Evolutionary conservation across 2,329 filamentous ascomycete species (phyloP), one percentile per base, ranked within the genome.

Genomic region (Pseudocercospora musae): DNA sequence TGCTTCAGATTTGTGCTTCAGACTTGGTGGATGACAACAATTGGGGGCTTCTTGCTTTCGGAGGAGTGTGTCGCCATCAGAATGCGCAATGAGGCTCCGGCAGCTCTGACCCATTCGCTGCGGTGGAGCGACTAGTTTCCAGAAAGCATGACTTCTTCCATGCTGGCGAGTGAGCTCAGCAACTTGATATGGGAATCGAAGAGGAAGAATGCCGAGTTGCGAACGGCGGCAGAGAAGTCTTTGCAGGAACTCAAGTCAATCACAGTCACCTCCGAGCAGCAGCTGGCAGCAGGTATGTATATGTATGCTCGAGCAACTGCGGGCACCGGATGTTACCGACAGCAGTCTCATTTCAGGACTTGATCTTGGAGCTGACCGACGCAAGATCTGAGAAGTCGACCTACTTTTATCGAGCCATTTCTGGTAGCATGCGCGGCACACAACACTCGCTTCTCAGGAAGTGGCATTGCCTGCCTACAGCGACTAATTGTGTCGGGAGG

Each of bases 221-320:
- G 90, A 80, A 90, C 90, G 84, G 90, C 95, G 56, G 92, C 95
- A 27, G 95, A 99, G 74, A 96, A 93, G 78, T 96, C 95, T 13
- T 82, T 98, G 21, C 90, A 92, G 68, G 95, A 98, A 70, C 83
- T 99, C 64, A 97, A 90, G 77, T 82, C 84, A 57, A 81, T 96
- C 20, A 85, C 89, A 57, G 83, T 86, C 57, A 88, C 87, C 44
- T 91, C 89, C 40, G 92, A 96, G 77, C 82, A 88, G 55, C 89
- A 92, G 72, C 82, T 92, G 68, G 85, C 88, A 69, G 87, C 87
- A 71, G 89, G 89, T 90, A 77, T 71, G 77, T 21, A 18, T 4
- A 11, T 2, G 9, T 10, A 25, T 10, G 20, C 21, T n/a, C n/a
- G n/a, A n/a, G n/a, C n/a, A n/a, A n/a, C n/a, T n/a, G n/a, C n/a